phyloP scores from a whole-genome alignment of 73 alveolate species.

The Paramecium primaurelia region DNA sequence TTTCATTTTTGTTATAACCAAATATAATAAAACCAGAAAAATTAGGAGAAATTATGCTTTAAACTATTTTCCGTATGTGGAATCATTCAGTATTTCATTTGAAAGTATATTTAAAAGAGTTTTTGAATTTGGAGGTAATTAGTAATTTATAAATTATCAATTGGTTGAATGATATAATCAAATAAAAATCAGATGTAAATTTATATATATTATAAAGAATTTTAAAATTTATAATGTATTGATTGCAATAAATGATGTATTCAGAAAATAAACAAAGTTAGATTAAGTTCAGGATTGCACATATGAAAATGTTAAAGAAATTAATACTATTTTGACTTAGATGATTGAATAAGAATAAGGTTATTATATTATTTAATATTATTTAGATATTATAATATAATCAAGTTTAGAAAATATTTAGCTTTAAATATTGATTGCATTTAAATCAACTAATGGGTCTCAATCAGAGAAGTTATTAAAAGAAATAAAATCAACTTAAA shows the following conservation, averaged over 20 bases:
- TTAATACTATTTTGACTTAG: neutral
- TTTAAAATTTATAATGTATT: neutral
- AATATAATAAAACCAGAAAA: neutral
- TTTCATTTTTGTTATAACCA: neutral
- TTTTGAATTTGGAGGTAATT: slow-evolving; percentile 1
- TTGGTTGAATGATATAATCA: neutral
- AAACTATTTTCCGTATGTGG: neutral
- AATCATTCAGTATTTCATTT: slow-evolving; percentile 6
- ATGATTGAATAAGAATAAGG: neutral
- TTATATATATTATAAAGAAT: neutral
- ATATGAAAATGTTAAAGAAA: neutral
- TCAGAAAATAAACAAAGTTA: neutral
- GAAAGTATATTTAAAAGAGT: slow-evolving; percentile 28
- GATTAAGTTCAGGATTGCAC: neutral
- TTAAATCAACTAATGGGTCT: neutral
- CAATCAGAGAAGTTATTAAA: neutral
- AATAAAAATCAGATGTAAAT: neutral
- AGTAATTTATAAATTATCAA: neutral
- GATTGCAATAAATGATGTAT: slow-evolving; percentile 1
- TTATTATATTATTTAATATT: neutral
- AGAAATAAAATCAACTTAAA: neutral
- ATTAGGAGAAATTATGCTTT: neutral
- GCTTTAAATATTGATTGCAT: neutral
- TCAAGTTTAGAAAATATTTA: neutral
- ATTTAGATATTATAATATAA: neutral